phyloP scores from a whole-genome alignment of 106 monocot genomes.

The Phalaenopsis equestris region DNA sequence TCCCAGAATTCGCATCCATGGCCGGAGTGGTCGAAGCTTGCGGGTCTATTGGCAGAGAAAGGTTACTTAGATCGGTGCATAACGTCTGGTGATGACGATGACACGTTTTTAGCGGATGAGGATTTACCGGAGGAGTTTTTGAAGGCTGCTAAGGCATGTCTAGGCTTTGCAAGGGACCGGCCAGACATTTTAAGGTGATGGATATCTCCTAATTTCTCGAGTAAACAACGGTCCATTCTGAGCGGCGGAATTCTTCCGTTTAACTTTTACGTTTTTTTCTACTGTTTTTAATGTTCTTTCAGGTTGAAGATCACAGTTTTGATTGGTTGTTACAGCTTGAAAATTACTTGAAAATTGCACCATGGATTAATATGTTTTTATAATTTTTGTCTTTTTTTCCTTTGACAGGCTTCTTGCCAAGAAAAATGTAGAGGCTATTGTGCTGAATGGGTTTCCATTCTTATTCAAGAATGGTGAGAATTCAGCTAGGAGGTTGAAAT shows the following conservation, averaged over 20 bases:
- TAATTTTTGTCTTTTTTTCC: not conserved
- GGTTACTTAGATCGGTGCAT: slow-evolving; percentile 8
- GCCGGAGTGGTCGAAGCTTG: slow-evolving; percentile 61
- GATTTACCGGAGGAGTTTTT: slow-evolving; percentile 40
- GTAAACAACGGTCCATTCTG: not conserved
- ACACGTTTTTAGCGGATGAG: slow-evolving; percentile 12
- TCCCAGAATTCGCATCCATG: slow-evolving; percentile 13
- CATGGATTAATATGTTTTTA: not conserved
- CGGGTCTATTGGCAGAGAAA: slow-evolving; percentile 26
- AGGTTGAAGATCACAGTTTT: not conserved
- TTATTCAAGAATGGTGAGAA: slow-evolving; percentile 58
- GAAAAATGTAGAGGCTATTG: slow-evolving; percentile 50
- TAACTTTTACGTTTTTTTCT: not conserved
- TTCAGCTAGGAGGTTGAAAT: slow-evolving; percentile 37
- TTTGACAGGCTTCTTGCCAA: slow-evolving; percentile 41
- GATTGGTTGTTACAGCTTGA: too few relatives aligned
- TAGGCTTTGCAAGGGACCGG: slow-evolving; percentile 43
- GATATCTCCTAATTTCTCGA: not conserved
- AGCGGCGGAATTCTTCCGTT: not conserved
- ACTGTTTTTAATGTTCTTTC: not conserved
- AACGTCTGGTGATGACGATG: slow-evolving; percentile 5
- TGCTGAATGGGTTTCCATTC: slow-evolving; percentile 47
- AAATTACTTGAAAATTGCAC: not conserved
- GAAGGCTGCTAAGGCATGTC: slow-evolving; percentile 24
- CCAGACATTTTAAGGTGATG: slow-evolving; percentile 59